Base-by-base conservation (phyloP, 106 monocot genomes). In the Hemerocallis citrina region DNA sequence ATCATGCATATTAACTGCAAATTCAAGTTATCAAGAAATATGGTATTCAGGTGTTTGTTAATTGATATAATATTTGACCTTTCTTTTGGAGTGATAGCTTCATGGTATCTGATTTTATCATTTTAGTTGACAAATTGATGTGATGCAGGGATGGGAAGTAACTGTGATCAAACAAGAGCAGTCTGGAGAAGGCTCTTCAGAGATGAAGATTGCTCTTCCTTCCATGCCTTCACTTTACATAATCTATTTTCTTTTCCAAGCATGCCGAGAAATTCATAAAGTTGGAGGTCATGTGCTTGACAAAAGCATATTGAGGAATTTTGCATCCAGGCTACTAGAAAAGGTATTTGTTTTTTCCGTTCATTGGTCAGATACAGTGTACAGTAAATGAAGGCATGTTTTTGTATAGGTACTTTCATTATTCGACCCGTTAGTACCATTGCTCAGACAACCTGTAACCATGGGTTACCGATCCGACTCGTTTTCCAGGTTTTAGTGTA, bases 261-360 rank as follows among this genome's bases (percentile, higher is more conserved):
- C 88, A 72, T 98, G 98, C 72, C 72, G 82, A 51, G 81, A 98
- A 77, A 82, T 98, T 63, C 92, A 98, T 62, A 80, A 65, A 71
- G 70, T 92, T 75, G 98, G 98, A 55, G 98, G 98, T 56, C 98
- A 98, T 68, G 79, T 98, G 50, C 88, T 98, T 49, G 85, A 98
- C 72, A 88, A 77, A 68, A 34, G 68, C 68, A 85, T 88, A 67
- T 31, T 98, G 48, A 88, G 88, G 72, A 88, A 79, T 55, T 88
- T 88, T 82, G 84, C 98, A 31, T 74, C 64, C 59, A 69, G 59
- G 67, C 60, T 98, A 37, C 68, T 92, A 51, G 69, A 88, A 64
- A 98, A 98, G 91, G 98, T 87, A 62, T n/a, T n/a, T n/a, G n/a
- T n/a, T n/a, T n/a, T n/a, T n/a, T n/a, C n/a, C n/a, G n/a, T n/a